These are phyloP conservation scores for Diophrys sp. DNA, from an alignment of 73 alveolate species.

Conservation along the genomic window DNA sequence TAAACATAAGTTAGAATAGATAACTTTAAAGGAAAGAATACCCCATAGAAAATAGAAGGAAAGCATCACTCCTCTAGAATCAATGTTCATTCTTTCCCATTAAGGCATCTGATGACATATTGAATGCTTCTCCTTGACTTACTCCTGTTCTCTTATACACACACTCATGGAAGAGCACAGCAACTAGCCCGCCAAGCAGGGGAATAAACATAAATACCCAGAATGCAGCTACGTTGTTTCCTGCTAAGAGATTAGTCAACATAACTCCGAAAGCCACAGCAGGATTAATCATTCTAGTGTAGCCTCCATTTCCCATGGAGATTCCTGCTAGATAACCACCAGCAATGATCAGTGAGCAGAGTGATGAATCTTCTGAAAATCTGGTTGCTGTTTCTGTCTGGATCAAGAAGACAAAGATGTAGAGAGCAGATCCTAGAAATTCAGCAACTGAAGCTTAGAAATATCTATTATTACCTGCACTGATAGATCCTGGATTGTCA, in stretches of 20 bases:
- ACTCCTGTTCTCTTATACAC: constrained; percentile 40
- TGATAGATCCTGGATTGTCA: neutral
- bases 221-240: constrained; percentile 15
- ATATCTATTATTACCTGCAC: constrained; percentile 2
- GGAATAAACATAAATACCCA: constrained; percentile 47
- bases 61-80: too few species aligned
- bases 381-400: constrained; percentile 54
- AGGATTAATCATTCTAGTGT: constrained; percentile 20
- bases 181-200: constrained; percentile 42
- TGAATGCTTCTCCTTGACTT: neutral
- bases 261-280: constrained; percentile 32
- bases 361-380: constrained; percentile 45
- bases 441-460: constrained; percentile 48
- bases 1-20: too few species aligned
- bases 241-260: constrained; percentile 11
- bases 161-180: constrained; percentile 50
- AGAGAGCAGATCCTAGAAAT: constrained; percentile 33
- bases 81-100: too few species aligned
- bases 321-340: constrained; percentile 44
- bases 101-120: neutral
- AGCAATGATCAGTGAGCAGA: constrained; percentile 49
- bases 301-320: constrained; percentile 19
- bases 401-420: constrained; percentile 30
- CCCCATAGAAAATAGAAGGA: too few species aligned
- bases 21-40: too few species aligned